Base-by-base conservation (phyloP, 1,284 basidiomycete species). In the Ustanciosporium gigantosporum region DNA sequence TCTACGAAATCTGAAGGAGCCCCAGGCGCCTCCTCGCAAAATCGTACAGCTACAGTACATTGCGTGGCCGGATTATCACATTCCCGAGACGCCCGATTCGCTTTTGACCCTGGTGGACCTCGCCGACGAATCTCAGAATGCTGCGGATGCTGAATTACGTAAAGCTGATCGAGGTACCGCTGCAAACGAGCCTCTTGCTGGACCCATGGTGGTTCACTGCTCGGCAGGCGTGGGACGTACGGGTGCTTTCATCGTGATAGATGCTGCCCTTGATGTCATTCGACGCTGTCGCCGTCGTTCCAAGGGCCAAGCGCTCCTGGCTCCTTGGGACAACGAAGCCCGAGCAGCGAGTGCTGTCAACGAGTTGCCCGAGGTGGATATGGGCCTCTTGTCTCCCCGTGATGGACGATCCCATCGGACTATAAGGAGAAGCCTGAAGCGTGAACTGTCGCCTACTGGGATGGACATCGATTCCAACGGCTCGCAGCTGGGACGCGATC, bases 191-290 rank as follows among this genome's bases (percentile, higher is more conserved):
- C 7, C 25, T 2, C 15, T 20, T 16, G 58, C 50, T 21, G 73
- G 66, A 8, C 75, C 74, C 1, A 58, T 73, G 43, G 41, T 77
- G 4, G 70, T 77, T 21, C 75, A 77, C 48, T 77, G 75, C 44
- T 77, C 75, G n/a, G 75, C 75, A 3, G 75, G 75, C 15, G 71
- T 76, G 0, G 75, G 75, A 11, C 53, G 75, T 4, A 72, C 74
- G 13, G 75, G 75, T 31, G 66, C 75, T 0, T 74, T 68, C 39
- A 64, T 77, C 24, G 65, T 70, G 15, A 69, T 76, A 19, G 70
- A 77, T 35, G 41, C 67, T 1, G 60, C 67, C 6, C 51, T 76
- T 9, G 59, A 71, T 32, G 65, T 70, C 15, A 56, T 76, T 21
- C 56, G 64, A 9, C 32, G 60, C n/a, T 43, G 52, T 4, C 43